These are phyloP conservation scores for Tuber melanosporum DNA, from an alignment of 495 filamentous ascomycete species.

Conservation along the genomic window DNA sequence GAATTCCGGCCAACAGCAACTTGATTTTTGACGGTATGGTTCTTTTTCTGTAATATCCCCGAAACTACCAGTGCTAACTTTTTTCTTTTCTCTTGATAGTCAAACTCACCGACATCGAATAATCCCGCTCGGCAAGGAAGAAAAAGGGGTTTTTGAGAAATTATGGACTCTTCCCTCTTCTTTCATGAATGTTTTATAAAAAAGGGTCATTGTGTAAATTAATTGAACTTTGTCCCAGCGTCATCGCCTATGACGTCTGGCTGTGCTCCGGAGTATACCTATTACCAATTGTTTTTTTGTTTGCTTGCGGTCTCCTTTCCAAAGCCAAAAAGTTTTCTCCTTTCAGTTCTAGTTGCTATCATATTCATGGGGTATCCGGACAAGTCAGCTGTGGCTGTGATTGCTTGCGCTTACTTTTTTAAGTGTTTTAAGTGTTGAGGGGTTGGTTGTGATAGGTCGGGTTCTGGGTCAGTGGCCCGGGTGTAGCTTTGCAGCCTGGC, in stretches of 20 bases:
- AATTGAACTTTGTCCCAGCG: neutral
- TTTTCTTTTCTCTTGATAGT: conserved; percentile 14
- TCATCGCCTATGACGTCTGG: neutral
- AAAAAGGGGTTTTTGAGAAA: neutral
- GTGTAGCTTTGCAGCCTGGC: neutral
- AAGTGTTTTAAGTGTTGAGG: neutral
- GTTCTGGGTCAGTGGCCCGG: neutral
- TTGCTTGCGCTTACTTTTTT: neutral
- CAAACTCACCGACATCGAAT: conserved; percentile 40
- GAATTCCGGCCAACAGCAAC: conserved; percentile 83
- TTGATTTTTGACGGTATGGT: conserved; percentile 91
- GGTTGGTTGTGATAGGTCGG: neutral
- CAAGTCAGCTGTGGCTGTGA: neutral
- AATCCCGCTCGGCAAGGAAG: conserved; percentile 2
- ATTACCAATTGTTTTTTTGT: neutral
- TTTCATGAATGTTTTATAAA: neutral
- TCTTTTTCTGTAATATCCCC: conserved; percentile 40
- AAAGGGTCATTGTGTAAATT: neutral
- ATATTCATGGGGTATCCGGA: neutral
- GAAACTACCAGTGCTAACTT: neutral
- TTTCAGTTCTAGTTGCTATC: neutral
- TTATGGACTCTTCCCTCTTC: neutral
- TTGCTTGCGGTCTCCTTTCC: neutral
- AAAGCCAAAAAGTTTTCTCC: neutral
- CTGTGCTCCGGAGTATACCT: neutral